Base-by-base conservation (phyloP, 345 rosid genomes). In the Erysimum cheiranthoides region DNA sequence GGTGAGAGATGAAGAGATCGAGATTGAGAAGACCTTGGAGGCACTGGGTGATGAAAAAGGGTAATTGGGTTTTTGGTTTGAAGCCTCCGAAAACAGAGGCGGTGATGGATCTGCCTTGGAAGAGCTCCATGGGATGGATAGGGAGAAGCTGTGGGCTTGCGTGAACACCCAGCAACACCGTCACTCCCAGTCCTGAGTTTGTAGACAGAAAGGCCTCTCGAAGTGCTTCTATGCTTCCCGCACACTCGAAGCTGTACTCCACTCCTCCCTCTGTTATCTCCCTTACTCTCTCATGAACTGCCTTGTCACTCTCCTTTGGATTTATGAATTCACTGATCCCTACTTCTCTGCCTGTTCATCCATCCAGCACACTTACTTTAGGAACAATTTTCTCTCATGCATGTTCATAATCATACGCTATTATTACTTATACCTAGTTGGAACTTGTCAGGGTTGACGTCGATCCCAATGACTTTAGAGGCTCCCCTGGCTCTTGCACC, bases 281-380 rank as follows among this genome's bases (percentile, higher is more conserved):
- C 52, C 35, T 82, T 7, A 89, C 66, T 38, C 84, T 30, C 43
- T 73, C 74, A 30, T 73, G 78, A 61, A 67, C 78, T 0, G 88
- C 39, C 45, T 85, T 81, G 6, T 72, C 73, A 31, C 53, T 57
- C n/a, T 66, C 84, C 12, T 77, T 68, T 3, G 96, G 89, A 61
- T 90, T 86, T 56, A 90, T 74, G 79, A 92, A 92, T 32, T 87
- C 68, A 5, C 83, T 90, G 80, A 90, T 82, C 58, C 96, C 97
- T 54, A 5, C 78, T 52, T 73, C 78, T 62, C 72, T 73, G 14
- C 77, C 81, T 77, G 77, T 71, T 34, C 11, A 45, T 31, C 18
- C 32, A 57, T 14, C 36, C 66, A 5, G 8, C 49, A 45, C 18
- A 34, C 36, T 34, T 34, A 6, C 5, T 49, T 32, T 5, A 60